Evolutionary conservation across 345 rosid species (phyloP).

Genomic region (Murraya paniculata): DNA sequence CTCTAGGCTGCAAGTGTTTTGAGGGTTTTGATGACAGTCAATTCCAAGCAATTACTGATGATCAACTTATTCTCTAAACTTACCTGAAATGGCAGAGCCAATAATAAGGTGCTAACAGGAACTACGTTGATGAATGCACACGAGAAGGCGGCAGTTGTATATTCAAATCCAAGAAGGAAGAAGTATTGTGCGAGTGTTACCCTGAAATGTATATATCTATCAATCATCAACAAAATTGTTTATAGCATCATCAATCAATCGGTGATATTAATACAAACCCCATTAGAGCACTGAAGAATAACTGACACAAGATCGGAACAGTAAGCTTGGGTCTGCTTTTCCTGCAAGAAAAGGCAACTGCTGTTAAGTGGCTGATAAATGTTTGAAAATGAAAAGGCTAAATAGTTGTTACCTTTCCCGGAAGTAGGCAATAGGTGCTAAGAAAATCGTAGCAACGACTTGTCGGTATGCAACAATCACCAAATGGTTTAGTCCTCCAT

Average conservation of each 20-base stretch:
- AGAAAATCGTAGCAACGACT: slow-evolving; percentile 49
- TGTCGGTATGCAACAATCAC: slow-evolving; percentile 69
- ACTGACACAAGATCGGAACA: slow-evolving; percentile 37
- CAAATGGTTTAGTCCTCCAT: slow-evolving; percentile 56
- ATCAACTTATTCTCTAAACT: not conserved
- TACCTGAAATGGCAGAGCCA: slow-evolving; percentile 67
- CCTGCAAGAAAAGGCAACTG: slow-evolving; percentile 37
- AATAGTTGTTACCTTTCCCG: slow-evolving; percentile 51
- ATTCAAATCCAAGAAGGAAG: slow-evolving; percentile 64
- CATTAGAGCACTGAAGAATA: slow-evolving; percentile 61
- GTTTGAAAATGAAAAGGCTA: not conserved
- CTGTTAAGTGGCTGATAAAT: not conserved
- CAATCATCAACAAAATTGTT: not conserved
- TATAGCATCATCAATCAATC: not conserved
- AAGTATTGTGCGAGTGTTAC: slow-evolving; percentile 64
- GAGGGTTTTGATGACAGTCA: not conserved
- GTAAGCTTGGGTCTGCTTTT: slow-evolving; percentile 54
- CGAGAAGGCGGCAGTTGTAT: slow-evolving; percentile 66
- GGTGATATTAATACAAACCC: slow-evolving; percentile 43
- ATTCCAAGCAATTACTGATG: not conserved
- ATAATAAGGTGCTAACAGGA: slow-evolving; percentile 60
- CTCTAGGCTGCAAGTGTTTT: slow-evolving; percentile 37
- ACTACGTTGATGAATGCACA: slow-evolving; percentile 60
- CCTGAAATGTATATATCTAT: slow-evolving; percentile 29
- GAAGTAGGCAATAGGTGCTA: slow-evolving; percentile 61